A percentile compares a stretch with the other conserved stretches of the same genome.
Conservation (phyloP, 306 rosid genomes). For the Sesbania bispinosa region DNA sequence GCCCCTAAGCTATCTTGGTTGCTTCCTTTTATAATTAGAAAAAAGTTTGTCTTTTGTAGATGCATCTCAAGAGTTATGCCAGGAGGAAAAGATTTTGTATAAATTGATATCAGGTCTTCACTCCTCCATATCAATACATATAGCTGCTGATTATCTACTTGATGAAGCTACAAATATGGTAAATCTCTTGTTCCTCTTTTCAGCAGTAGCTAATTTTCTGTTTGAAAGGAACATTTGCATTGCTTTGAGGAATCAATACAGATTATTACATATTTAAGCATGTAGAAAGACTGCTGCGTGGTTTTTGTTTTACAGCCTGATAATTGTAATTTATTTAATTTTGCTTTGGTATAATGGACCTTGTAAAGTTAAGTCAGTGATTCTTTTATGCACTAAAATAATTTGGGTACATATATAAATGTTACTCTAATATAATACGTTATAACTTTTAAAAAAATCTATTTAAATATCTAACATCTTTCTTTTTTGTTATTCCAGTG, state of each 20-base stretch:
- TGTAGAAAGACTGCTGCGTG: neutral
- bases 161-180: slow-evolving; percentile 72
- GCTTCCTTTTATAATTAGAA: neutral
- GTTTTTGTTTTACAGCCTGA: neutral
- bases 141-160: slow-evolving; percentile 83
- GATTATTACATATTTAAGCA: slow-evolving; percentile 5
- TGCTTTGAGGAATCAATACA: slow-evolving; percentile 10
- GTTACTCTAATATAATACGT: neutral
- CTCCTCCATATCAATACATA: slow-evolving; percentile 91
- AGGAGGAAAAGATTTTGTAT: slow-evolving; percentile 88
- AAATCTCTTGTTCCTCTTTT: slow-evolving; percentile 16
- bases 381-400: neutral
- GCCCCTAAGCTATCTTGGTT: slow-evolving; percentile 3
- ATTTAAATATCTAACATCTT: slow-evolving; percentile 13
- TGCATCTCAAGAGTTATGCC: slow-evolving; percentile 78
- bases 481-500: slow-evolving; percentile 55
- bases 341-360: neutral
- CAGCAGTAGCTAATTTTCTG: neutral
- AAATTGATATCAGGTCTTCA: slow-evolving; percentile 98
- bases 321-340: neutral
- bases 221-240: neutral
- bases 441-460: neutral
- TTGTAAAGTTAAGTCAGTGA: neutral
- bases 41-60: slow-evolving; percentile 39
- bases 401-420: neutral